Evolutionary conservation across 2,329 filamentous ascomycete species (phyloP).

Genomic region (Aspergillus chevalieri): DNA sequence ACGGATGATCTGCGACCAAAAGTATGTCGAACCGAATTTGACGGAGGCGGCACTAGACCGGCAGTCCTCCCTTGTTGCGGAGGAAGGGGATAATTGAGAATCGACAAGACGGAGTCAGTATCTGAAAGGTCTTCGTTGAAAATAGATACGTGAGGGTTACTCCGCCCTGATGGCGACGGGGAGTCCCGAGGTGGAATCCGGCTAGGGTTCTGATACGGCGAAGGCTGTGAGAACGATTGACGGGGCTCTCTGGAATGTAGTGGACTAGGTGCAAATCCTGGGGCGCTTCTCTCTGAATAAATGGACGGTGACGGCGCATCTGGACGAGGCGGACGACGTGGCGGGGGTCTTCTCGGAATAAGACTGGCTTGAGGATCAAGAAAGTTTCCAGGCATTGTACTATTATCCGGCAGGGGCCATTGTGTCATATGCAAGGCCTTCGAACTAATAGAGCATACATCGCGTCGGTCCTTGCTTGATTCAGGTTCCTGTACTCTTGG

Average conservation of each 20-base stretch:
- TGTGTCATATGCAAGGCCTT: constrained; percentile 34
- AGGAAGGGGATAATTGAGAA: constrained; percentile 21
- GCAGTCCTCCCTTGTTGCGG: constrained; percentile 18
- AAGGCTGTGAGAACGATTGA: constrained; percentile 24
- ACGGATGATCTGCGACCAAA: constrained; percentile 61
- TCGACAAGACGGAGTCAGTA: constrained; percentile 19
- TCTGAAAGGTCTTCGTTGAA: constrained; percentile 25
- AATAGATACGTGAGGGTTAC: constrained; percentile 18
- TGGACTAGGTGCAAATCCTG: constrained; percentile 19
- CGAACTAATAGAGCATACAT: constrained; percentile 10
- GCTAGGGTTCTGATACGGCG: constrained; percentile 11
- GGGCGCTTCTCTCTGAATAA: constrained; percentile 25
- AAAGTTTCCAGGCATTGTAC: constrained; percentile 17
- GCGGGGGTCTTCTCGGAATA: constrained; percentile 32
- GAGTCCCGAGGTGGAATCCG: background rate
- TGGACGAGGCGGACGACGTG: constrained; percentile 37
- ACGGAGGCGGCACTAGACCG: constrained; percentile 22
- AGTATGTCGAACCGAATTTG: constrained; percentile 30
- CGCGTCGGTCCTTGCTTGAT: constrained; percentile 8
- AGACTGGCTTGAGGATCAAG: constrained; percentile 19
- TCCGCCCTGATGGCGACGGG: background rate
- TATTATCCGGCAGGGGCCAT: constrained; percentile 42
- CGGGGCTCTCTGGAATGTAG: constrained; percentile 15
- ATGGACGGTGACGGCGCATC: constrained; percentile 33
- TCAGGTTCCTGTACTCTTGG: constrained; percentile 10